These are phyloP conservation scores for Yamadazyma sp. DNA, from an alignment of 805 yeast species.

Conservation along the genomic window DNA sequence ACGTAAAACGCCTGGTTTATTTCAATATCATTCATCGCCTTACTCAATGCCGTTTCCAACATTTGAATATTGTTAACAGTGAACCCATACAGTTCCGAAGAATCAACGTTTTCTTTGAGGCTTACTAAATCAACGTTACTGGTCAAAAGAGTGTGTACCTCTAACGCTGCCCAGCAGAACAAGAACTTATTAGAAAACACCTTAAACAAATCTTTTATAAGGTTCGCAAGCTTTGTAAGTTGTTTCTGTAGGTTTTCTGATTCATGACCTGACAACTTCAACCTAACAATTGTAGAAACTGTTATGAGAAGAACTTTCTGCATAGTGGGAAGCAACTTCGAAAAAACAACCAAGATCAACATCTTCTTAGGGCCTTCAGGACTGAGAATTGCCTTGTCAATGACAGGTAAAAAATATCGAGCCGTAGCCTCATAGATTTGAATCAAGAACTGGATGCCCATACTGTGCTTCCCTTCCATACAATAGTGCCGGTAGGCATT, in stretches of 20 bases:
- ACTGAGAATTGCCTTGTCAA: constrained; percentile 5
- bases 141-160: constrained; percentile 47
- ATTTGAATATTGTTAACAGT: constrained; percentile 7
- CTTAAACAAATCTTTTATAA: constrained; percentile 5
- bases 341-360: not conserved
- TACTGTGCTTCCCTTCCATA: constrained; percentile 22
- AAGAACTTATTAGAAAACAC: constrained; percentile 53
- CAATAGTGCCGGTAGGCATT: constrained; percentile 35
- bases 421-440: constrained; percentile 26
- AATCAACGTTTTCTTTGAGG: not conserved
- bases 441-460: constrained; percentile 33
- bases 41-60: not conserved
- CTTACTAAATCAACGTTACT: constrained; percentile 29
- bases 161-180: constrained; percentile 62
- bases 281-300: not conserved
- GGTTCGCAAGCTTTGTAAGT: constrained; percentile 22
- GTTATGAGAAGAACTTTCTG: not conserved
- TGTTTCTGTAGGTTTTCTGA: constrained; percentile 13
- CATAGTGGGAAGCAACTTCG: not conserved
- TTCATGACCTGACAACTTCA: not conserved
- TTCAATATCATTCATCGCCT: constrained; percentile 8
- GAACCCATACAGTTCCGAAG: constrained; percentile 6
- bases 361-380: constrained; percentile 17
- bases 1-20: constrained; percentile 9
- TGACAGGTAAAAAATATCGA: constrained; percentile 17